These are phyloP conservation scores for Hanseniaspora clermontiae DNA, from an alignment of 805 yeast species.

Conservation along the genomic window DNA sequence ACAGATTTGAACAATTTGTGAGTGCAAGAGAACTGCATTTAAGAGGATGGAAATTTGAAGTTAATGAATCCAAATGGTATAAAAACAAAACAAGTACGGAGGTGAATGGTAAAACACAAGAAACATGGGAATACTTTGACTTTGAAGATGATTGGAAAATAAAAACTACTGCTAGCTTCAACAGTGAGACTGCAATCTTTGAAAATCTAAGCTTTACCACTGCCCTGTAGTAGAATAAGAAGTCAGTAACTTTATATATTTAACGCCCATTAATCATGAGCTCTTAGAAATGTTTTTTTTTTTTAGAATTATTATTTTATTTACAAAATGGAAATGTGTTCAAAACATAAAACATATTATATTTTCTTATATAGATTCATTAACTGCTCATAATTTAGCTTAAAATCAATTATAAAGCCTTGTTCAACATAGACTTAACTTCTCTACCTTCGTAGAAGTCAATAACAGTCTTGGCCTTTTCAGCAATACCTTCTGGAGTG, in stretches of 20 bases:
- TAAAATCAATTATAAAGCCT: conserved; percentile 45
- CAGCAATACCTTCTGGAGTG: conserved; percentile 85
- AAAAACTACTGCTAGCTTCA: background rate
- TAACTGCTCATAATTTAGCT: background rate
- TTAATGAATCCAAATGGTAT: conserved; percentile 29
- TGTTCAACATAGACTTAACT: conserved; percentile 62
- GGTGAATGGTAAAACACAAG: conserved; percentile 9
- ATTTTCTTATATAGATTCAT: background rate
- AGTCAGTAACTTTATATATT: background rate
- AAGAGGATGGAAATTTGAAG: conserved; percentile 67
- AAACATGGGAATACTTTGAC: conserved; percentile 70
- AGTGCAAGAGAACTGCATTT: conserved; percentile 68
- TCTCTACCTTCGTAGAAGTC: conserved; percentile 69
- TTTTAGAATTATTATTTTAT: background rate
- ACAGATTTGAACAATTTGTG: conserved; percentile 54
- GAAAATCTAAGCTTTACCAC: conserved; percentile 2
- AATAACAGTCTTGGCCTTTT: conserved; percentile 68
- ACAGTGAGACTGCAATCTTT: background rate
- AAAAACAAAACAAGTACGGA: conserved; percentile 31
- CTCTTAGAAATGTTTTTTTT: background rate
- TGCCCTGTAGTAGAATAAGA: background rate
- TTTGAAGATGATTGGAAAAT: conserved; percentile 35
- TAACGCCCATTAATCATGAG: background rate
- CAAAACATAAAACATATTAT: background rate
- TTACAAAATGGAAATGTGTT: background rate